These are phyloP conservation scores for Hymenoscyphus salicellus DNA, from an alignment of 2,329 filamentous ascomycete species.

Conservation along the genomic window DNA sequence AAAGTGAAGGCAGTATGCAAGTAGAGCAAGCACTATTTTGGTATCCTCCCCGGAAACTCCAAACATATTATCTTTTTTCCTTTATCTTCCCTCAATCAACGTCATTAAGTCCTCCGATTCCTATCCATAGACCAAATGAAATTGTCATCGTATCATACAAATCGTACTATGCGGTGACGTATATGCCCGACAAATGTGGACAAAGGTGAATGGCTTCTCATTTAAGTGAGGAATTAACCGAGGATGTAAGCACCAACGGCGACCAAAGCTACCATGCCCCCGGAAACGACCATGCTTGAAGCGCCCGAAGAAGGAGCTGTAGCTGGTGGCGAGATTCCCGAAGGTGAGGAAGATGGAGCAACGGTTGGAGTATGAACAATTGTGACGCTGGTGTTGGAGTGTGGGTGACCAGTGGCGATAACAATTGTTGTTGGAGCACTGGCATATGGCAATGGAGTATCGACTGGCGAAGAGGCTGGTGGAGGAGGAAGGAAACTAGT, in stretches of 20 bases:
- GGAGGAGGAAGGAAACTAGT: too few relatives aligned
- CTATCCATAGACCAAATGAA: constrained; percentile 1
- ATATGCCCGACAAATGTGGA: neutral
- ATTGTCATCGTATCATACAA: constrained; percentile 7
- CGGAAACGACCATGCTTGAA: neutral
- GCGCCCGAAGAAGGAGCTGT: neutral
- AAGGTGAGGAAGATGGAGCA: neutral
- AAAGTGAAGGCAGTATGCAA: constrained; percentile 11
- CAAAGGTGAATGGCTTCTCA: neutral
- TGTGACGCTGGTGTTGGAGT: neutral
- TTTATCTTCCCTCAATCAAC: neutral
- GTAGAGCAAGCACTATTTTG: constrained; percentile 3
- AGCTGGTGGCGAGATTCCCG: neutral
- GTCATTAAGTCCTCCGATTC: constrained; percentile 2
- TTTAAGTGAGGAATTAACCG: constrained; percentile 4
- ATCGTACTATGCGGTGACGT: neutral
- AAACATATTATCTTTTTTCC: neutral
- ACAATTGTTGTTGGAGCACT: constrained; percentile 2
- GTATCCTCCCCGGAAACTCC: neutral
- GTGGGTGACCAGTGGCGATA: constrained; percentile 2
- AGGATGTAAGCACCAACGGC: constrained; percentile 9
- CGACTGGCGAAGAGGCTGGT: neutral
- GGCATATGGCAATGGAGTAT: neutral
- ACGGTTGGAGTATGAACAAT: constrained; percentile 5
- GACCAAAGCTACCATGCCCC: constrained; percentile 2